A percentile compares a stretch with the other conserved stretches of the same genome.
These are phyloP conservation scores for Coniophora puteana DNA, from an alignment of 1,284 basidiomycete species.

Conservation along the genomic window DNA sequence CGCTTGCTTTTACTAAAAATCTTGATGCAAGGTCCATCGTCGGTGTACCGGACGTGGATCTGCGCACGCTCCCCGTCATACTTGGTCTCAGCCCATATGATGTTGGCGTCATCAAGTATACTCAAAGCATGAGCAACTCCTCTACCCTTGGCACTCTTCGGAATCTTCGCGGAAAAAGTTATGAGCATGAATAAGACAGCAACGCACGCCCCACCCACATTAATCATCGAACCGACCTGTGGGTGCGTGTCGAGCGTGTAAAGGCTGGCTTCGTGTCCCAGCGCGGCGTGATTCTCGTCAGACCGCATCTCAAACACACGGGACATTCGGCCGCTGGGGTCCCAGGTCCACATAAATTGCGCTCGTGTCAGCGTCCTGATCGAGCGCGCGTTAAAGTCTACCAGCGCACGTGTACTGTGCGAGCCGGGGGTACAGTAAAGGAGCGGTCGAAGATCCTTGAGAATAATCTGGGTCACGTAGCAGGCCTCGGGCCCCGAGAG, in stretches of 20 bases:
- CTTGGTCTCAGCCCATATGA: slow-evolving; percentile 83
- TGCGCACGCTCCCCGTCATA: slow-evolving; percentile 90
- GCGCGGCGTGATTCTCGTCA: slow-evolving; percentile 56
- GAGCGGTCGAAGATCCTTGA: slow-evolving; percentile 78
- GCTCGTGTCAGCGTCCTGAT: slow-evolving; percentile 54
- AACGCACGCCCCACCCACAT: no score
- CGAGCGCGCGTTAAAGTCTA: slow-evolving; percentile 51
- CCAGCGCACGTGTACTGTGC: slow-evolving; percentile 41
- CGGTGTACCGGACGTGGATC: slow-evolving; percentile 66
- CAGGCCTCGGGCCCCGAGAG: slow-evolving; percentile 59
- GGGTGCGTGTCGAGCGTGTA: slow-evolving; percentile 18
- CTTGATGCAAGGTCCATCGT: slow-evolving; percentile 44
- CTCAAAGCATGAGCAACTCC: slow-evolving; percentile 54
- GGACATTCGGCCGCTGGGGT: slow-evolving; percentile 53
- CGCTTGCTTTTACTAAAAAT: slow-evolving; percentile 86
- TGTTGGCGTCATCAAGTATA: slow-evolving; percentile 38
- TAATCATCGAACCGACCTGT: no score
- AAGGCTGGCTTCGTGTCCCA: slow-evolving; percentile 41
- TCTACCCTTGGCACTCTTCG: slow-evolving; percentile 74
- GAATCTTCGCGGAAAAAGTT: slow-evolving; percentile 62
- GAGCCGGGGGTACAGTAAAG: slow-evolving; percentile 58
- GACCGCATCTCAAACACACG: slow-evolving; percentile 51
- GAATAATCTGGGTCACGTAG: slow-evolving; percentile 77
- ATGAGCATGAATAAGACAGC: no score
- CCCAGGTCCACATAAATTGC: slow-evolving; percentile 72